phyloP scores from a whole-genome alignment of 345 rosid genomes.

The Geranium rotundifolium region DNA sequence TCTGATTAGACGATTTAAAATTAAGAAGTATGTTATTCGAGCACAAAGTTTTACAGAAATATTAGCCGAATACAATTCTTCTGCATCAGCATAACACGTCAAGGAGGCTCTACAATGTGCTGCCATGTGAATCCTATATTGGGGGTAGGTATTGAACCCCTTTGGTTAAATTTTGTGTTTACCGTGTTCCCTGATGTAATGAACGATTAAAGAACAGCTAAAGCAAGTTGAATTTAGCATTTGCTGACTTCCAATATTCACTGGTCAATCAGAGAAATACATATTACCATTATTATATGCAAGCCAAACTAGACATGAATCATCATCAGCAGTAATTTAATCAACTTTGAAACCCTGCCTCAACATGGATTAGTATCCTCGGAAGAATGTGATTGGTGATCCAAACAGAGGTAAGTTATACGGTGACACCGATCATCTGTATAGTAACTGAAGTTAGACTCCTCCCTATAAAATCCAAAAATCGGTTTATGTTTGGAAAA shows the following conservation, averaged over 20 bases:
- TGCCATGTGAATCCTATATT: background rate
- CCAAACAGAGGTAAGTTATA: background rate
- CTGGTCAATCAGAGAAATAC: background rate
- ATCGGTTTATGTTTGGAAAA: constrained; percentile 1
- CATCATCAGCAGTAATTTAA: background rate
- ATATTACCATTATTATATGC: background rate
- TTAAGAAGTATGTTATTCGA: background rate
- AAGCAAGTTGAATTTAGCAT: background rate
- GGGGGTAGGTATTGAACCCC: background rate
- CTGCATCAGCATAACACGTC: background rate
- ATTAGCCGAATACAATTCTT: background rate
- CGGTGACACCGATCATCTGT: background rate
- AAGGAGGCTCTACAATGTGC: background rate
- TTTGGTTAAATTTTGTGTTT: background rate
- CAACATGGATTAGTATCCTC: background rate
- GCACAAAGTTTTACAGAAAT: background rate
- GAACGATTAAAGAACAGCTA: background rate
- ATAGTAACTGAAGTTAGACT: background rate
- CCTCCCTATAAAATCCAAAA: background rate
- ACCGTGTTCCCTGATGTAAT: background rate
- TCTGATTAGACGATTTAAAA: constrained; percentile 3
- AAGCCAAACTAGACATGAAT: background rate
- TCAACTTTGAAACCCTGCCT: background rate
- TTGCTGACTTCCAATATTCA: background rate
- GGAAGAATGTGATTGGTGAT: background rate